These are phyloP conservation scores for Populus ilicifolia DNA, from an alignment of 345 rosid genomes.

Conservation along the genomic window DNA sequence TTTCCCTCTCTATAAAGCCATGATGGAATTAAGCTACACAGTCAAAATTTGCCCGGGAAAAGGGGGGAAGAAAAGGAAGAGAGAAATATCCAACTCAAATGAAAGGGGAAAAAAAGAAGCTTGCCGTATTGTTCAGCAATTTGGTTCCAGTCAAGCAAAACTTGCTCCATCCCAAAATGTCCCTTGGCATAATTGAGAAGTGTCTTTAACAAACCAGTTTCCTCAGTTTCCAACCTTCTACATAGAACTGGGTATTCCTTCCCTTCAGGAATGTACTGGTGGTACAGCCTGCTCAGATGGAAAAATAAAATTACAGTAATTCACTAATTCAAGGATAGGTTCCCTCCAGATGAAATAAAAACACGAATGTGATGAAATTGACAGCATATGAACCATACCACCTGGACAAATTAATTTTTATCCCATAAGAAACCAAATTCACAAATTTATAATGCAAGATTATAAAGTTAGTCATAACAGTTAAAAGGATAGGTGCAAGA, in stretches of 20 bases:
- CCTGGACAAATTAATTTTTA: neutral
- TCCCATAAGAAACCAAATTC: neutral
- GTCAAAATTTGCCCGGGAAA: neutral
- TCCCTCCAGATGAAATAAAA: neutral
- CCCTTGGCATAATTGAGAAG: conserved; percentile 27
- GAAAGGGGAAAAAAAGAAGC: conserved; percentile 13
- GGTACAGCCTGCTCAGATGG: conserved; percentile 49
- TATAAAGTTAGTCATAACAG: neutral
- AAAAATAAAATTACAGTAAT: neutral
- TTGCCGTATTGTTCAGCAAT: conserved; percentile 71
- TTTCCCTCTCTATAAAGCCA: neutral
- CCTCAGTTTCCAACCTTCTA: conserved; percentile 41
- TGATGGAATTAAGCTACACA: neutral
- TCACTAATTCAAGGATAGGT: neutral
- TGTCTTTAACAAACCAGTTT: conserved; percentile 37
- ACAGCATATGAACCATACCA: neutral
- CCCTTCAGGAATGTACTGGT: conserved; percentile 73
- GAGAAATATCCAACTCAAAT: neutral
- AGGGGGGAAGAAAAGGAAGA: neutral
- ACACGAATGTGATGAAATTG: neutral
- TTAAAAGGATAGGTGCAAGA: conserved; percentile 13
- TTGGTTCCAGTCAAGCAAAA: conserved; percentile 87
- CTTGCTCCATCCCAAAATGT: conserved; percentile 47
- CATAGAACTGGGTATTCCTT: conserved; percentile 80
- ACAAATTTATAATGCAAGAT: no score